These are phyloP conservation scores for Diutina sp. DNA, from an alignment of 1,139 yeast genomes.

Conservation along the genomic window DNA sequence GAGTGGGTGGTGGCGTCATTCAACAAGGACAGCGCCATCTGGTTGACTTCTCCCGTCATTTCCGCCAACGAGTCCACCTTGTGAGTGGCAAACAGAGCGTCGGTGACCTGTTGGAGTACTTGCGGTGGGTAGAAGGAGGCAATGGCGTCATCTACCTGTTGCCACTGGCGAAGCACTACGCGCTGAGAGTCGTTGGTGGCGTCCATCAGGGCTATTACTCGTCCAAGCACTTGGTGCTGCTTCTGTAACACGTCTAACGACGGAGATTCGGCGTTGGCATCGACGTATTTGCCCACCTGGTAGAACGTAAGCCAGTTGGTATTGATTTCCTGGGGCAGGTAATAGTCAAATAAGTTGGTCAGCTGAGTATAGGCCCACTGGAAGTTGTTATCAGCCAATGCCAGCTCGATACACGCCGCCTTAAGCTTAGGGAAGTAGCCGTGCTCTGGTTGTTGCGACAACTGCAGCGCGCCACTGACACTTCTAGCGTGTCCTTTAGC, in stretches of 20 bases:
- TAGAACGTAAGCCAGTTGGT: slow-evolving; percentile 50
- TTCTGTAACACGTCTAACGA: slow-evolving; percentile 13
- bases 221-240: slow-evolving; percentile 37
- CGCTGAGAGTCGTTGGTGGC: background rate
- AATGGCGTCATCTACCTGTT: background rate
- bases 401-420: slow-evolving; percentile 44
- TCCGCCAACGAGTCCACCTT: background rate
- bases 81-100: background rate
- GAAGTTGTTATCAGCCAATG: slow-evolving; percentile 43
- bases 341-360: slow-evolving; percentile 16
- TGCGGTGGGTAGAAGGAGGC: background rate
- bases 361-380: slow-evolving; percentile 32
- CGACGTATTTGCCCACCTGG: slow-evolving; percentile 44
- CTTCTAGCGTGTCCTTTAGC: background rate
- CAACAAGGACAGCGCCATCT: background rate
- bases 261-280: slow-evolving; percentile 22
- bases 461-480: background rate
- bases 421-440: slow-evolving; percentile 21
- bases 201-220: background rate
- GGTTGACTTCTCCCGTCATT: background rate
- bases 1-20: slow-evolving; percentile 21
- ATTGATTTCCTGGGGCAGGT: slow-evolving; percentile 12
- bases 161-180: background rate
- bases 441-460: background rate
- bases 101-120: background rate